phyloP scores from a whole-genome alignment of 495 filamentous ascomycete genomes.

The Annulohypoxylon nitens region DNA sequence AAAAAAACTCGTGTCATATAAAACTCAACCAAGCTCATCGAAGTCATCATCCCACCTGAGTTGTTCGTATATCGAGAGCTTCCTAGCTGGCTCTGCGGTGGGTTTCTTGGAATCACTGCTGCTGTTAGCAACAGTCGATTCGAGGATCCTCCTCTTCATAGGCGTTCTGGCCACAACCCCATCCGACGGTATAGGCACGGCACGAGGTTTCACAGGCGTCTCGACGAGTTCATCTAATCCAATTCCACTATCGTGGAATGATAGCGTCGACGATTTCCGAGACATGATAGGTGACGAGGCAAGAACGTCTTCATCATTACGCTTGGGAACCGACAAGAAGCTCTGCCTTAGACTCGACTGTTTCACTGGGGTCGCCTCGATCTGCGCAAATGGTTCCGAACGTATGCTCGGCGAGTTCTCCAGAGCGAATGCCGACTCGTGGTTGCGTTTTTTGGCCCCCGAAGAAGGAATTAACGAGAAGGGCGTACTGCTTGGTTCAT shows the following conservation, averaged over 20 bases:
- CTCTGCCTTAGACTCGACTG: slow-evolving; percentile 20
- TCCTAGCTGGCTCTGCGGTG: slow-evolving; percentile 45
- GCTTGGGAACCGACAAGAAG: slow-evolving; percentile 37
- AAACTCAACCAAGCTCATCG: slow-evolving; percentile 52
- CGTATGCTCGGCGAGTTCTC: slow-evolving; percentile 34
- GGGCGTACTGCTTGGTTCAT: slow-evolving; percentile 39
- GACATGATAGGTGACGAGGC: slow-evolving; percentile 60
- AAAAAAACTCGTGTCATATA: too few relatives aligned
- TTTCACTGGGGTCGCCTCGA: slow-evolving; percentile 53
- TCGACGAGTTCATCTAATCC: slow-evolving; percentile 54
- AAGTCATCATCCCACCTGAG: slow-evolving; percentile 84
- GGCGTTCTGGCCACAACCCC: slow-evolving; percentile 41
- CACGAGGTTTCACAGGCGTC: slow-evolving; percentile 54
- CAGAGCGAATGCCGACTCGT: slow-evolving; percentile 37
- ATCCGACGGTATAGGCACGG: slow-evolving; percentile 20
- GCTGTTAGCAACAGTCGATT: slow-evolving; percentile 41
- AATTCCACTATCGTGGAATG: slow-evolving; percentile 53
- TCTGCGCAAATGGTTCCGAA: slow-evolving; percentile 4
- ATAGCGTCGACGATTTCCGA: slow-evolving; percentile 63
- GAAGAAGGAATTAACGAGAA: slow-evolving; percentile 53
- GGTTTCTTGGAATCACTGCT: slow-evolving; percentile 35
- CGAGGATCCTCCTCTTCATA: slow-evolving; percentile 58
- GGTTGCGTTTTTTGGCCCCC: slow-evolving; percentile 51
- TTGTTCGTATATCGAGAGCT: slow-evolving; percentile 72
- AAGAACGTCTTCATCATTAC: slow-evolving; percentile 41